Conservation (phyloP, 164 flowering plant species). For the Chloranthus sessilifolius region DNA sequence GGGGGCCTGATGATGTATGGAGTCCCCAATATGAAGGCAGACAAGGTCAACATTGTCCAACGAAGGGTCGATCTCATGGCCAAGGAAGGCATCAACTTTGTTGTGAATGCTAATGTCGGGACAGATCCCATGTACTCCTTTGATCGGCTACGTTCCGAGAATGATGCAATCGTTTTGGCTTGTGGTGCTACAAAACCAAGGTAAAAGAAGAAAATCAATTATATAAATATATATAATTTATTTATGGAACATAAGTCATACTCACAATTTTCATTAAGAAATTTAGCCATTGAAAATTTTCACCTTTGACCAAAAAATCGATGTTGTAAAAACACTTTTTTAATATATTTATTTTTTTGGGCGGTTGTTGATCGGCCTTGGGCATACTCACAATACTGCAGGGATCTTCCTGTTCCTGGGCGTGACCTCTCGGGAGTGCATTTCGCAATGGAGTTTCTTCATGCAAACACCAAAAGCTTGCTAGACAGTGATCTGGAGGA, state of each 20-base stretch:
- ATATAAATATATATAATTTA: no score
- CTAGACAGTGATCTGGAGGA: conserved; percentile 88
- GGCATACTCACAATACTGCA: no score
- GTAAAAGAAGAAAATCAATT: no score
- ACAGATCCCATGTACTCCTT: conserved; percentile 66
- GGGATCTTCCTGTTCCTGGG: conserved; percentile 98
- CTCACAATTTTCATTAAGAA: no score
- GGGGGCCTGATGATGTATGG: conserved; percentile 99
- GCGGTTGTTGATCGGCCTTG: no score
- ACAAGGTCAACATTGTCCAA: conserved; percentile 81
- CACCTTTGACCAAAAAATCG: no score
- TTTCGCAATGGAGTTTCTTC: conserved; percentile 98
- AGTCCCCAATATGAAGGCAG: conserved; percentile 99
- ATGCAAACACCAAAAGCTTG: conserved; percentile 94
- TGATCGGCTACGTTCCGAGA: conserved; percentile 61
- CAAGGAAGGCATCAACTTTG: conserved; percentile 82
- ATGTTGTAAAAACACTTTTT: neutral
- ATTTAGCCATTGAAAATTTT: no score
- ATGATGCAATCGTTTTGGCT: conserved; percentile 81
- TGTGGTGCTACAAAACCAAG: conserved; percentile 97
- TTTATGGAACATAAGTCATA: no score
- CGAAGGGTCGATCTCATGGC: conserved; percentile 92
- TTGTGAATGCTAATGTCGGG: conserved; percentile 91
- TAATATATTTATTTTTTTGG: neutral
- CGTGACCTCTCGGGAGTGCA: conserved; percentile 79